phyloP scores from a whole-genome alignment of 805 yeast genomes.

The Scheffersomyces lignosus region DNA sequence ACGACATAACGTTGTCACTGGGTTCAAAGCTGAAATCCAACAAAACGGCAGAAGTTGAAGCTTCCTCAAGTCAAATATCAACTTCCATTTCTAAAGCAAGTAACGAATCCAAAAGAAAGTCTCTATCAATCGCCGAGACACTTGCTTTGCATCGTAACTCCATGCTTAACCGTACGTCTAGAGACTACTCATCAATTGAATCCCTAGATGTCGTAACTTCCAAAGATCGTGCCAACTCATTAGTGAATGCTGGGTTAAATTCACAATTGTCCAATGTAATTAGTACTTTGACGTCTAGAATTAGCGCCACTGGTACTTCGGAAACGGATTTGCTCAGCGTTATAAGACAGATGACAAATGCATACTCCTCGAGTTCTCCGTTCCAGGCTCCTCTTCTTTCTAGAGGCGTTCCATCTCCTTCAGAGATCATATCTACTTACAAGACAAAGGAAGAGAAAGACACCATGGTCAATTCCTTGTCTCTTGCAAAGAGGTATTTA shows the following conservation, averaged over 20 bases:
- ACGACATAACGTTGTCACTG: conserved; percentile 10
- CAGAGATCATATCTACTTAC: conserved; percentile 22
- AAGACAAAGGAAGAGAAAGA: conserved; percentile 19
- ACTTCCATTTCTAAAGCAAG: background rate
- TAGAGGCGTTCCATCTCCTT: conserved; percentile 12
- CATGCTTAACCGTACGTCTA: conserved; percentile 31
- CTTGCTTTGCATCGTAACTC: conserved; percentile 53
- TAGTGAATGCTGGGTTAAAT: conserved; percentile 11
- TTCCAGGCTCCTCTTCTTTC: conserved; percentile 10
- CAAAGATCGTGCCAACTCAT: conserved; percentile 11
- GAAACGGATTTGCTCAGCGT: conserved; percentile 33
- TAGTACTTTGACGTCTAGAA: conserved; percentile 31
- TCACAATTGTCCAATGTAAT: conserved; percentile 36
- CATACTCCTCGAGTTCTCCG: conserved; percentile 16
- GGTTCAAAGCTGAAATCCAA: background rate
- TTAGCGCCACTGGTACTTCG: conserved; percentile 18
- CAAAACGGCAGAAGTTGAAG: background rate
- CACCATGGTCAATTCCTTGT: conserved; percentile 29
- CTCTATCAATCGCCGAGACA: conserved; percentile 59
- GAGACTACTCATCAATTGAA: conserved; percentile 29
- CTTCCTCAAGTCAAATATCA: no score
- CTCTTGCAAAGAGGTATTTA: conserved; percentile 32
- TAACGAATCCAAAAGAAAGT: conserved; percentile 11
- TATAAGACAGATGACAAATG: conserved; percentile 40
- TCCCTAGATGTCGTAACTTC: conserved; percentile 24